Conservation (phyloP, 345 rosid genomes). For the Murraya paniculata region DNA sequence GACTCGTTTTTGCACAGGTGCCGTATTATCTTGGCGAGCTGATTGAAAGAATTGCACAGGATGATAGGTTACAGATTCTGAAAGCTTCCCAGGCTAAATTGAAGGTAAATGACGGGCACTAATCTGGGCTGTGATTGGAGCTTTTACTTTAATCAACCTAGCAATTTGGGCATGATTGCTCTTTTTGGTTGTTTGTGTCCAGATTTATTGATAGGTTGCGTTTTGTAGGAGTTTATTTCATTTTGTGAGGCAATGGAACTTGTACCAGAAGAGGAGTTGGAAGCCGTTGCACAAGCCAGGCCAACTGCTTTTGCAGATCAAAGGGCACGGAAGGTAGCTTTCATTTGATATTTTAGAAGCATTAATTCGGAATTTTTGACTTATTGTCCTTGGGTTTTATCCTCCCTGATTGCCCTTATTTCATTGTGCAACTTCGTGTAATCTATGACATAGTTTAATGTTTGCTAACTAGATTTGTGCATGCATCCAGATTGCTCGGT, state of each 20-base stretch:
- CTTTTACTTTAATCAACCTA: not conserved
- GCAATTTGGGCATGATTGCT: not conserved
- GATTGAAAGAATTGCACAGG: slow-evolving; percentile 59
- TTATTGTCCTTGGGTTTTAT: not conserved
- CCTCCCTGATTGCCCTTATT: not conserved
- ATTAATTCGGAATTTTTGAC: slow-evolving; percentile 1
- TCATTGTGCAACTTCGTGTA: not conserved
- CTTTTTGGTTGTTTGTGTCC: not conserved
- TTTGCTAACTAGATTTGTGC: slow-evolving; percentile 12
- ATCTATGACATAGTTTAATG: not conserved
- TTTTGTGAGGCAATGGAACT: slow-evolving; percentile 93
- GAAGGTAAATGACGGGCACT: slow-evolving; percentile 45
- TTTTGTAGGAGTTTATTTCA: slow-evolving; percentile 69
- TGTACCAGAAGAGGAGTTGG: slow-evolving; percentile 68
- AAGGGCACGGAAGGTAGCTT: slow-evolving; percentile 78
- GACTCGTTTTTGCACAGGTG: slow-evolving; percentile 38
- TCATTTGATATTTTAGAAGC: not conserved
- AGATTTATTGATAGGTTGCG: slow-evolving; percentile 7
- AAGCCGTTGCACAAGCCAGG: slow-evolving; percentile 42
- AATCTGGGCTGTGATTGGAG: not conserved
- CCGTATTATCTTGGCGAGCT: slow-evolving; percentile 82
- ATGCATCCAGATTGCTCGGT: slow-evolving; percentile 67
- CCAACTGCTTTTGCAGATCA: slow-evolving; percentile 57
- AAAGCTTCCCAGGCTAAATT: slow-evolving; percentile 59
- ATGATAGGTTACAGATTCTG: slow-evolving; percentile 61